Evolutionary conservation across 495 filamentous ascomycete genomes (phyloP), one percentile per base, ranked within the genome.

Genomic region (Lophium mytilinum): DNA sequence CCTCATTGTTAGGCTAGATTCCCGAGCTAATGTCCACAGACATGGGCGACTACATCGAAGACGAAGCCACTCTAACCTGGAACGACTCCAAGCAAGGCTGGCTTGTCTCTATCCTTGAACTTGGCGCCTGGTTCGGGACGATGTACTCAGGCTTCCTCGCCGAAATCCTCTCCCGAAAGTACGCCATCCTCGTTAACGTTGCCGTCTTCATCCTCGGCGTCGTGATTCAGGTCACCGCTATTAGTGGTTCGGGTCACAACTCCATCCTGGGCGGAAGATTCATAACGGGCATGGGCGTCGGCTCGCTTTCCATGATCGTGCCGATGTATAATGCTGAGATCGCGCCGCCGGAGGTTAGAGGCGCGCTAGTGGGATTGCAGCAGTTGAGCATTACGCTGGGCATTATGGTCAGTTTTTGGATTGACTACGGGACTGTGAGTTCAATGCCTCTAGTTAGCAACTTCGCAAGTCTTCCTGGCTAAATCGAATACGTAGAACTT

Each of bases 341-440:
- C 10, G 81, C 82, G 1, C 79, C 79, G 33, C 79, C 80, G 0
- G 79, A 84, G 53, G 78, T 83, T 50, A 76, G 81, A 19, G 89
- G 88, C 41, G 83, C 85, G 7, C 74, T 94, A 2, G 86, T 90
- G 8, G 86, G 84, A 7, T 73, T 87, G 0, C 86, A 94, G 68
- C 88, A 93, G 72, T 74, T 90, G 60, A 87, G 87, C 17, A 88
- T 92, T 60, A 88, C 83, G 35, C 82, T 89, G 50, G 89, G 89
- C 24, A 92, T 95, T 69, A 81, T 93, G 75, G 71, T 90, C 58
- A 82, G 79, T 58, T 93, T 90, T 74, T 94, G 89, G 88, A 87
- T 90, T 61, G 82, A 89, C 69, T 89, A 88, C 51, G 69, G 68
- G 40, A 67, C 65, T 9, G 60, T 65, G 35, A 55, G 53, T 50